Evolutionary conservation across 75 land plant species (phyloP).

Genomic region (Selaginella tamariscina): DNA sequence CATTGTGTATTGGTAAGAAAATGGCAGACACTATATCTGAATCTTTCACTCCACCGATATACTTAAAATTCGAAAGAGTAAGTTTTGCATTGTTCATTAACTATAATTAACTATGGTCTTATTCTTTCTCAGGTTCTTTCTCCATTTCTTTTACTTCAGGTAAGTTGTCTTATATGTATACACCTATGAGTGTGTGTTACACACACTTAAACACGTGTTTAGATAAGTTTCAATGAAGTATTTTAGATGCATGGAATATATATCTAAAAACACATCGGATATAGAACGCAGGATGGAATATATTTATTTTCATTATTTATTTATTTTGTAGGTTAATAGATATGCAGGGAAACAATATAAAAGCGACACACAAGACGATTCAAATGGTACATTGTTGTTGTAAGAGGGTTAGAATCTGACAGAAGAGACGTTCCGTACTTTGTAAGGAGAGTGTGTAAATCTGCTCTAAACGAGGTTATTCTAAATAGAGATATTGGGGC

Average conservation of each 20-base stretch:
- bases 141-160: conserved; percentile 34
- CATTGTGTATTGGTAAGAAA: conserved; percentile 18
- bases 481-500: conserved; percentile 17
- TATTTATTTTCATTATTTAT: not conserved
- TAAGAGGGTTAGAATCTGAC: conserved; percentile 28
- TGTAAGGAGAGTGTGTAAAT: conserved; percentile 24
- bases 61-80: conserved; percentile 29
- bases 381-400: conserved; percentile 18
- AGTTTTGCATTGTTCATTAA: not conserved
- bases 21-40: conserved; percentile 22
- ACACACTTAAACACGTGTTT: too few relatives aligned
- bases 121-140: conserved; percentile 24
- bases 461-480: conserved; percentile 22
- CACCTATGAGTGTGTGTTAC: too few relatives aligned
- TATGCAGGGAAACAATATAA: conserved; percentile 31
- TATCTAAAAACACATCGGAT: too few relatives aligned
- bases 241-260: too few relatives aligned
- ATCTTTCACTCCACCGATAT: conserved; percentile 28
- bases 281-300: too few relatives aligned
- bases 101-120: not conserved
- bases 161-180: conserved; percentile 3
- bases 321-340: conserved; percentile 29
- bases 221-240: too few relatives aligned
- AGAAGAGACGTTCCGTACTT: conserved; percentile 27
- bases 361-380: conserved; percentile 5